phyloP scores from a whole-genome alignment of 768 basidiomycete species.

The Tricholoma furcatifolium region DNA sequence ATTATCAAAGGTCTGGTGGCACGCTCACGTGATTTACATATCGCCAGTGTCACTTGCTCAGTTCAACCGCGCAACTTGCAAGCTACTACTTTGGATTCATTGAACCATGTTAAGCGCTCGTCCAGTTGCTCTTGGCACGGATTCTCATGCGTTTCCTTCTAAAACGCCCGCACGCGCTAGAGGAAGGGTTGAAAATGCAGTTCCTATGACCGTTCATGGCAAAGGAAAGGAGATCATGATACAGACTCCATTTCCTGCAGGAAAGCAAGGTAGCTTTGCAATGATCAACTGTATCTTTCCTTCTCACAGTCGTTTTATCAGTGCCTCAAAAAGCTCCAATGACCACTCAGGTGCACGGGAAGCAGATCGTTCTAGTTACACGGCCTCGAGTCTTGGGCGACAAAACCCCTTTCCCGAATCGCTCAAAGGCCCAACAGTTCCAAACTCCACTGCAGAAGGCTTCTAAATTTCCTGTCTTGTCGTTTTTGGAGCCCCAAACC shows the following conservation, averaged over 20 bases:
- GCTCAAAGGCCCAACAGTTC: slow-evolving; percentile 31
- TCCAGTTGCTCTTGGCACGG: slow-evolving; percentile 28
- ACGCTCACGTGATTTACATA: not conserved
- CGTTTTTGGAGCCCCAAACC: slow-evolving; percentile 19
- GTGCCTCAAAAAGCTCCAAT: slow-evolving; percentile 17
- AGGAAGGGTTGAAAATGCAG: slow-evolving; percentile 49
- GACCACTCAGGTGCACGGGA: slow-evolving; percentile 22
- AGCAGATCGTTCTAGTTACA: slow-evolving; percentile 19
- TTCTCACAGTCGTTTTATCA: slow-evolving; percentile 6
- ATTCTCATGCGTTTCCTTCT: slow-evolving; percentile 28
- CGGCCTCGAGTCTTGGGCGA: slow-evolving; percentile 57
- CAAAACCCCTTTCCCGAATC: slow-evolving; percentile 78
- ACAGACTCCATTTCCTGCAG: slow-evolving; percentile 35
- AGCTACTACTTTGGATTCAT: not conserved
- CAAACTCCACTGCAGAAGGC: slow-evolving; percentile 34
- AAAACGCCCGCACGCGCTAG: slow-evolving; percentile 60
- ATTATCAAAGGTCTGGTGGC: no score
- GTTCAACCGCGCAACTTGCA: not conserved
- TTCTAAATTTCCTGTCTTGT: slow-evolving; percentile 34
- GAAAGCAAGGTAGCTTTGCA: slow-evolving; percentile 29
- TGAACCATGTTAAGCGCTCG: slow-evolving; percentile 39
- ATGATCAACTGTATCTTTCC: not conserved
- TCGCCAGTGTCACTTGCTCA: no score
- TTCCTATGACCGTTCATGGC: slow-evolving; percentile 41
- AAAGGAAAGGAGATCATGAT: slow-evolving; percentile 41